These are phyloP conservation scores for Fomitopsis pinicola DNA, from an alignment of 1,284 basidiomycete genomes.

Conservation along the genomic window DNA sequence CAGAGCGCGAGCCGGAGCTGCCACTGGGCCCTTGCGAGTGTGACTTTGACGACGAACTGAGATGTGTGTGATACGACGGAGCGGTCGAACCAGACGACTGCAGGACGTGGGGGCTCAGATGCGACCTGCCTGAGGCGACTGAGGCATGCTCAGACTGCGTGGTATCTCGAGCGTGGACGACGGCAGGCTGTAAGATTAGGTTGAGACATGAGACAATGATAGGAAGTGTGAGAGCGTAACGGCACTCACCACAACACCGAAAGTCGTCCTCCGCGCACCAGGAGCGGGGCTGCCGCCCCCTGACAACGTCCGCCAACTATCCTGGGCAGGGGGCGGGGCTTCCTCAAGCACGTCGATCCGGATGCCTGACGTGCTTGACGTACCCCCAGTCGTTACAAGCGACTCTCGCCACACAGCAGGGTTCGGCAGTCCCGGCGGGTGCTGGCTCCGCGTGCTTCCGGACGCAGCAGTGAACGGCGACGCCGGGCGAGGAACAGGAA, in stretches of 20 bases:
- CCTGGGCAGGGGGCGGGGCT: conserved; percentile 52
- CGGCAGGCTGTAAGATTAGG: conserved; percentile 28
- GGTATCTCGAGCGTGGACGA: conserved; percentile 37
- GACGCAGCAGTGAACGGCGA: conserved; percentile 40
- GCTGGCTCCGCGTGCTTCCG: conserved; percentile 26
- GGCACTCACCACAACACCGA: conserved; percentile 46
- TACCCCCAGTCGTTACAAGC: conserved; percentile 18
- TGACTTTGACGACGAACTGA: conserved; percentile 44
- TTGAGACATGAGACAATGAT: not conserved
- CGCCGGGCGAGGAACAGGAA: conserved; percentile 51
- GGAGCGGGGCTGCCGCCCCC: conserved; percentile 21
- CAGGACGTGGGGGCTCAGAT: conserved; percentile 40
- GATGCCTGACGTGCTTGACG: conserved; percentile 30
- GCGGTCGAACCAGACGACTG: conserved; percentile 48
- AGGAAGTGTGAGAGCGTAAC: not conserved
- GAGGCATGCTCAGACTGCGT: conserved; percentile 53
- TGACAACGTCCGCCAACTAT: conserved; percentile 52
- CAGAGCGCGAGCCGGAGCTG: conserved; percentile 37
- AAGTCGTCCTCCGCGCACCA: conserved; percentile 45
- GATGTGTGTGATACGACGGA: conserved; percentile 34
- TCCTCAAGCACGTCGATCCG: conserved; percentile 60
- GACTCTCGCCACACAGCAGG: conserved; percentile 41
- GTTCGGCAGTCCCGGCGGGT: conserved; percentile 46
- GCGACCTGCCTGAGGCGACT: conserved; percentile 55
- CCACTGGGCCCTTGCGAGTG: conserved; percentile 33